Conservation (phyloP, 2,329 filamentous ascomycete genomes). For the Trichoderma simmonsii region DNA sequence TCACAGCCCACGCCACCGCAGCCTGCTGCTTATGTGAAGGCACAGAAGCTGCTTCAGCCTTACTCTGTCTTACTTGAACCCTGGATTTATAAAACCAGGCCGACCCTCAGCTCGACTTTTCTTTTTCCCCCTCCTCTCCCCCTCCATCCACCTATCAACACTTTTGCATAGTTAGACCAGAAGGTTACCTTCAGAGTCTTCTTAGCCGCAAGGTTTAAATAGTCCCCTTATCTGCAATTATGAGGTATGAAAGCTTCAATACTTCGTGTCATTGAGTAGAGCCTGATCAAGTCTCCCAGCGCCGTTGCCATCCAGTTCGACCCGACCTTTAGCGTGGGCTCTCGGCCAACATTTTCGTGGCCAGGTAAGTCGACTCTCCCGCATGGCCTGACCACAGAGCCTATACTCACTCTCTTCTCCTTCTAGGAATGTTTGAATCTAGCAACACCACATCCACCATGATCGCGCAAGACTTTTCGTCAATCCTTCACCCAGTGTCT, state of each 20-base stretch:
- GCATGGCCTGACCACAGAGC: background rate
- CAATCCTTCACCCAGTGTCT: slow-evolving; percentile 42
- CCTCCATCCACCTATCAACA: background rate
- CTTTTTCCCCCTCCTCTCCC: background rate
- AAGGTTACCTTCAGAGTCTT: background rate
- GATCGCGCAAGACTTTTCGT: slow-evolving; percentile 44
- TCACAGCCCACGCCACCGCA: slow-evolving; percentile 13
- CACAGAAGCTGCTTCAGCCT: slow-evolving; percentile 16
- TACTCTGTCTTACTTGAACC: slow-evolving; percentile 13
- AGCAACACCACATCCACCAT: slow-evolving; percentile 32
- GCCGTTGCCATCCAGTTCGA: slow-evolving; percentile 53
- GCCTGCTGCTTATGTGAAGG: slow-evolving; percentile 18
- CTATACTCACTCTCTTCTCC: slow-evolving; percentile 15
- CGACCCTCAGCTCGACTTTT: slow-evolving; percentile 6
- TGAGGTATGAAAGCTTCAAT: slow-evolving; percentile 8
- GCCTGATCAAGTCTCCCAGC: slow-evolving; percentile 28
- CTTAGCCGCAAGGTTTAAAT: background rate
- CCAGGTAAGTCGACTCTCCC: slow-evolving; percentile 35
- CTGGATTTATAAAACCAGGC: slow-evolving; percentile 3
- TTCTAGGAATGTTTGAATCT: slow-evolving; percentile 36
- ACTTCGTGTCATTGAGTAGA: background rate
- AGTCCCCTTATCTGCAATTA: background rate
- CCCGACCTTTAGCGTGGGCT: slow-evolving; percentile 50
- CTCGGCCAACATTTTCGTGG: slow-evolving; percentile 50
- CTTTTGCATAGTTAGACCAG: background rate